Evolutionary conservation across 345 rosid genomes (phyloP), one percentile per base, ranked within the genome.

Genomic region (Corymbia maculata): DNA sequence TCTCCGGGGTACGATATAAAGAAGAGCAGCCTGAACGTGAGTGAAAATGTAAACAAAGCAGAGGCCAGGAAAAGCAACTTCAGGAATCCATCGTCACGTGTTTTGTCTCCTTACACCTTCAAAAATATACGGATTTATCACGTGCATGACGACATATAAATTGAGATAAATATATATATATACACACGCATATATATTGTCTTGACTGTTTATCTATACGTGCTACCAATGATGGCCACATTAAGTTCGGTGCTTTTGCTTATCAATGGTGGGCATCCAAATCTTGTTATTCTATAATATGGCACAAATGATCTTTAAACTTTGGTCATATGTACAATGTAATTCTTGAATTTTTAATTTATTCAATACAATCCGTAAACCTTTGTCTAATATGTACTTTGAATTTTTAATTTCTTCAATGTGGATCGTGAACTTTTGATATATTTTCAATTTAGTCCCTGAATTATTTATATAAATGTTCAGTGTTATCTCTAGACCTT

Each of bases 401-500:
- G 9, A 55, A 4, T 1, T 55, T 22, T 55, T 8, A 55, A 55
- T 1, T 4, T 22, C 22, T 55, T 55, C 6, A 55, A 55, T 22
- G 4, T 0, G 21, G 2, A 21, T 1, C 2, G 21, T 55, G 9
- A 55, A 22, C 5, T 55, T 2, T 55, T 21, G 0, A 22, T 55
- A 6, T 2, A 22, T 9, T 2, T 22, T 55, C 28, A 22, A 55
- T 22, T 55, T 22, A 22, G 42, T 55, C 12, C 28, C 8, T 55
- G 0, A 5, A 22, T 1, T 55, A 9, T 22, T 0, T 55, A 0
- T 36, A 22, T 8, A 55, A 55, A 55, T 22, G 12, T 55, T 55
- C 2, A 4, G 8, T 55, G 12, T 55, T 9, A 55, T 4, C 28
- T 0, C 2, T 22, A 55, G 9, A 55, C 1, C 0, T 55, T 4